A percentile compares a stretch with the other conserved stretches of the same genome.
phyloP scores from a whole-genome alignment of 805 yeast genomes.

The Allodekkera sacchari region DNA sequence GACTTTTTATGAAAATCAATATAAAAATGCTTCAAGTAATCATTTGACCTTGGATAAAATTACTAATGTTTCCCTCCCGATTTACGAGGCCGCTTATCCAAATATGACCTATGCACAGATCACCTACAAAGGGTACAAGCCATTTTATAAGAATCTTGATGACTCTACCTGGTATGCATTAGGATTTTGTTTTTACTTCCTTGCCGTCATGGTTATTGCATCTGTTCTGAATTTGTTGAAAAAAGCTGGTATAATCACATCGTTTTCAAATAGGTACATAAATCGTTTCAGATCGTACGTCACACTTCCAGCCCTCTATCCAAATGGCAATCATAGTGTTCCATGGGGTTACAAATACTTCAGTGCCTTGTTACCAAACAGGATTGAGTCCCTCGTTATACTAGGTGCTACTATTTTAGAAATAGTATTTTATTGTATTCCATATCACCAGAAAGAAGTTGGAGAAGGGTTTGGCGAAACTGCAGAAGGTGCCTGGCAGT shows the following conservation, averaged over 20 bases:
- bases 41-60: not conserved
- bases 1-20: slow-evolving; percentile 14
- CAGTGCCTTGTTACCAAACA: slow-evolving; percentile 21
- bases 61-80: slow-evolving; percentile 6
- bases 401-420: slow-evolving; percentile 19
- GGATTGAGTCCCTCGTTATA: slow-evolving; percentile 24
- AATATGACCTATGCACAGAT: slow-evolving; percentile 6
- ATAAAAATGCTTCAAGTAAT: slow-evolving; percentile 22
- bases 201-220: slow-evolving; percentile 28
- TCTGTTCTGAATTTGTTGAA: slow-evolving; percentile 26
- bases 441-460: slow-evolving; percentile 9
- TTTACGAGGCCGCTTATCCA: slow-evolving; percentile 11
- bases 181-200: slow-evolving; percentile 31
- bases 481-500: slow-evolving; percentile 26
- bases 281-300: slow-evolving; percentile 28
- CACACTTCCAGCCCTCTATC: slow-evolving; percentile 31
- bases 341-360: slow-evolving; percentile 12
- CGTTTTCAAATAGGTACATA: slow-evolving; percentile 22
- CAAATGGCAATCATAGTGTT: slow-evolving; percentile 14
- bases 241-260: slow-evolving; percentile 20
- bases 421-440: slow-evolving; percentile 14
- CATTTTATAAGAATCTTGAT: slow-evolving; percentile 18
- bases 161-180: slow-evolving; percentile 26
- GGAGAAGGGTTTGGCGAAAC: slow-evolving; percentile 21
- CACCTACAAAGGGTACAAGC: slow-evolving; percentile 7